These are phyloP conservation scores for Tetrastigma voinierianum DNA, from an alignment of 164 flowering plant species.

Conservation along the genomic window DNA sequence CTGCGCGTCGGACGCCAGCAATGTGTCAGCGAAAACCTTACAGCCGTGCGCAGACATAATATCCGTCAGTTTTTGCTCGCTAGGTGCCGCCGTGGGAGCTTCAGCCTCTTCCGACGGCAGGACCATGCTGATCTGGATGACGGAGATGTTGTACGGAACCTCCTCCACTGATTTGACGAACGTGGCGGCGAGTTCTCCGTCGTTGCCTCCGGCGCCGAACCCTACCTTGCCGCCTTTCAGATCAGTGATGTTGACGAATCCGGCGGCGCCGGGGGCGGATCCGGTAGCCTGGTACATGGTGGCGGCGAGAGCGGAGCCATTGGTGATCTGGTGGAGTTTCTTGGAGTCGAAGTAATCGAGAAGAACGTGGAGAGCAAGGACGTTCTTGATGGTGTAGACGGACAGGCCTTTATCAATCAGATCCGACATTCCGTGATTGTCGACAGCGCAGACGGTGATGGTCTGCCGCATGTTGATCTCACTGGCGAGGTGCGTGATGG, in stretches of 20 bases:
- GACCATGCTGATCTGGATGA: conserved; percentile 52
- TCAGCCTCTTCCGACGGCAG: conserved; percentile 41
- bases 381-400: conserved; percentile 34
- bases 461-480: conserved; percentile 62
- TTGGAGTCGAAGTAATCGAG: conserved; percentile 55
- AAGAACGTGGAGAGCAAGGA: conserved; percentile 54
- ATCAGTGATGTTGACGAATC: conserved; percentile 60
- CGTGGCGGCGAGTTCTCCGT: conserved; percentile 19
- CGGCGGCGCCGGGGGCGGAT: conserved; percentile 44
- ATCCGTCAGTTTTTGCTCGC: conserved; percentile 36
- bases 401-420: conserved; percentile 39
- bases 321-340: conserved; percentile 61
- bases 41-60: conserved; percentile 64
- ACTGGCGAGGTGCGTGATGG: conserved; percentile 51
- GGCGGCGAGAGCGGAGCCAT: conserved; percentile 50
- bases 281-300: conserved; percentile 61
- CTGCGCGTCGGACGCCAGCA: conserved; percentile 37
- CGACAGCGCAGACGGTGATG: conserved; percentile 62
- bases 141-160: conserved; percentile 57
- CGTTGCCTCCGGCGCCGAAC: conserved; percentile 27
- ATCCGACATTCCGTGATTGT: conserved; percentile 49
- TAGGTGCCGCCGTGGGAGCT: conserved; percentile 52
- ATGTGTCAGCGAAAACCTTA: conserved; percentile 53
- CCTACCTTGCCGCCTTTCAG: conserved; percentile 50
- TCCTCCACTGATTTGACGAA: conserved; percentile 54